Evolutionary conservation across 441 rosid species (phyloP), one percentile per base, ranked within the genome.

Genomic region (Hura crepitans): DNA sequence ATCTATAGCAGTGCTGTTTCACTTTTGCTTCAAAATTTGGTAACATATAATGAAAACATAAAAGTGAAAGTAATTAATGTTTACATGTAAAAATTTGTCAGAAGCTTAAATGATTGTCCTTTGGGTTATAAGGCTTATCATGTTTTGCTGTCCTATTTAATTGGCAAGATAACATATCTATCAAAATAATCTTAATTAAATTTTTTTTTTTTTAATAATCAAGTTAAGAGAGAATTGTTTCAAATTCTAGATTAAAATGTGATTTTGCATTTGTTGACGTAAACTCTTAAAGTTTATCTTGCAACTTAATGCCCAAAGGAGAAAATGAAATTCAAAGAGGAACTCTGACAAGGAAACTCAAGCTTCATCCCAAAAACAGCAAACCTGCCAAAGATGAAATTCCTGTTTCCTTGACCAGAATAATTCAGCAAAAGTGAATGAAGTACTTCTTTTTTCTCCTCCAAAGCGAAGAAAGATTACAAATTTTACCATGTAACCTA

Each of bases 281-380:
- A 35, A 60, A 35, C 23, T 30, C 33, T 62, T 22, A 65, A n/a
- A 65, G 33, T 9, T 15, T 45, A 68, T 42, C 63, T 28, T 54
- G 30, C 27, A 68, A 68, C 42, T 9, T 25, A 42, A 37, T 27
- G 31, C 18, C 54, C 20, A 18, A 66, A 35, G 14, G 49, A 27
- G 22, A 53, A 30, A 33, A 14, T 12, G 20, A 35, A 53, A 53
- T 37, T 7, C 23, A 8, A 30, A 55, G n/a, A 53, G 11, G 11
- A 42, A 56, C 27, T 13, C 15, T 23, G 22, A 56, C 20, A 30
- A 58, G 31, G 9, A 28, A 45, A 25, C n/a, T 27, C 18, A 7
- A 9, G 13, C 64, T 1, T 18, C 42, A 68, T 5, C 54, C 28
- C n/a, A 30, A 1, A 33, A 47, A 57, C 33, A 12, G n/a, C 30